Percentiles rank a stretch among this genome's conserved stretches.
Conservation (phyloP, 495 filamentous ascomycete genomes). For the Hypoxylon trugodes region DNA sequence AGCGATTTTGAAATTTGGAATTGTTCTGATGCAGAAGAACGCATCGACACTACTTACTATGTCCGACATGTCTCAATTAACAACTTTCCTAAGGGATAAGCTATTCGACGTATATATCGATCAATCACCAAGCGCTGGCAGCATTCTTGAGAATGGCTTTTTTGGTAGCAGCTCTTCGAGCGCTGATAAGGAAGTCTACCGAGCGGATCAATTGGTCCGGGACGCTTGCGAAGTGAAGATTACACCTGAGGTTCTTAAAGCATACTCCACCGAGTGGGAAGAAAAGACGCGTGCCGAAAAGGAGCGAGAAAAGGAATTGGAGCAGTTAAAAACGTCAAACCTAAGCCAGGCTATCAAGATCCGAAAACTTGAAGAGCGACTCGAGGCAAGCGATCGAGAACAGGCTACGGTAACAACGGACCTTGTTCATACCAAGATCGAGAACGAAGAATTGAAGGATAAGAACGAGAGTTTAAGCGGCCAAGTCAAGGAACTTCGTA, state of each 20-base stretch:
- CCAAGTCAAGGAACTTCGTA: constrained; percentile 82
- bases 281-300: constrained; percentile 80
- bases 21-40: constrained; percentile 96
- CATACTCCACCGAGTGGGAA: constrained; percentile 90
- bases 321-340: constrained; percentile 72
- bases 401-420: constrained; percentile 93
- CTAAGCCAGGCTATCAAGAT: constrained; percentile 71
- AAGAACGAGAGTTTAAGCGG: constrained; percentile 84
- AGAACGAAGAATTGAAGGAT: constrained; percentile 88
- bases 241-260: constrained; percentile 77
- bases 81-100: constrained; percentile 88
- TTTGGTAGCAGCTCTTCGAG: constrained; percentile 87
- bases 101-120: constrained; percentile 98
- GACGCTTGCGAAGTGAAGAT: constrained; percentile 94
- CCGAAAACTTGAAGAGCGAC: constrained; percentile 82
- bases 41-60: constrained; percentile 77
- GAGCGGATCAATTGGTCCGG: constrained; percentile 89
- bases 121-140: constrained; percentile 82
- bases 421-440: constrained; percentile 88
- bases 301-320: constrained; percentile 85
- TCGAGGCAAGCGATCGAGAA: constrained; percentile 89
- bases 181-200: constrained; percentile 93
- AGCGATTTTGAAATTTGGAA: constrained; percentile 90
- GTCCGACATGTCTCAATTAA: constrained; percentile 88
- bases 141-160: constrained; percentile 94